Evolutionary conservation across 805 yeast genomes (phyloP), one percentile per base, ranked within the genome.

Genomic region (Yarrowia divulgata): DNA sequence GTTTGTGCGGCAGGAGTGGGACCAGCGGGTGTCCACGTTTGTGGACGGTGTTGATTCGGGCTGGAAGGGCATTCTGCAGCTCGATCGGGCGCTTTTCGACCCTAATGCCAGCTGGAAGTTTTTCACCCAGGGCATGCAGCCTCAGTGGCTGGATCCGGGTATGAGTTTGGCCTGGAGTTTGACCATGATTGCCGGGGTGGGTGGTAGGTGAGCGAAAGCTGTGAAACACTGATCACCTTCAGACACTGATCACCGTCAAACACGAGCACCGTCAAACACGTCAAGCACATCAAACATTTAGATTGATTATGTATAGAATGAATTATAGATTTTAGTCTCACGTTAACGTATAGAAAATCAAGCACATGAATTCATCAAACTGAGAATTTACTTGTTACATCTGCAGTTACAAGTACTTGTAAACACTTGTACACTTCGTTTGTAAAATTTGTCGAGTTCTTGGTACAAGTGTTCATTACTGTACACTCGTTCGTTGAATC

Each of bases 151-250:
- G 66, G 98, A 93, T 74, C 85, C 86, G 67, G 98, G 98, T 0
- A 93, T 92, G 85, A 87, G 94, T 32, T 80, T 88, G 70, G 89
- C 97, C 0, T 93, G 97, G 97, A 87, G 92, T 14, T 80, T 93
- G 71, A 87, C 97, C 0, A 91, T 85, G 73, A 82, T 90, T 62
- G 97, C 76, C 3, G 73, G 73, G 2, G 71, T 74, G 14, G 69
- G 69, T 0, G 62, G 68, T 1, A 35, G 35, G 14, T 62, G n/a
- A 60, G 40, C 32, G 37, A 10, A 4, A 39, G 7, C 13, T 7
- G 42, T 9, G 12, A 13, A 13, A 9, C 42, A 9, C 6, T 6
- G 5, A 8, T 34, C 35, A 34, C 35, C 8, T 34, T 34, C 8
- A 8, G 35, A 34, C 35, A 34, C 5, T 8, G 5, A 34, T 34